phyloP scores from a whole-genome alignment of 148 eudicot species.

The Rhododendron henanense region DNA sequence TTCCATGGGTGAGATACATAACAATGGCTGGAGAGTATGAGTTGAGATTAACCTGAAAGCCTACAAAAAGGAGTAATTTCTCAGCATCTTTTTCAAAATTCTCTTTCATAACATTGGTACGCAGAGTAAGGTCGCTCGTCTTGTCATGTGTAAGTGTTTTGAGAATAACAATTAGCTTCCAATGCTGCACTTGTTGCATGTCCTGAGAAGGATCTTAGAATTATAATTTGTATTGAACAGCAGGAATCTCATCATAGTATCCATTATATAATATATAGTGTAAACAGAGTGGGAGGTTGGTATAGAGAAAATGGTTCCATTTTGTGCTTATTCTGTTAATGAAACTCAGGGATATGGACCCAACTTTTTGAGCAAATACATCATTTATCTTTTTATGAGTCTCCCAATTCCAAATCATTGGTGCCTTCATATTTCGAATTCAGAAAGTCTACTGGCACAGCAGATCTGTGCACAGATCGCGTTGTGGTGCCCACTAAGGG shows the following conservation, averaged over 20 bases:
- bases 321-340: background rate
- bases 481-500: too few species aligned
- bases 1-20: constrained; percentile 4
- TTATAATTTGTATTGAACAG: background rate
- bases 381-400: background rate
- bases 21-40: constrained; percentile 52
- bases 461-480: too few species aligned
- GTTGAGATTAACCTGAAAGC: constrained; percentile 41
- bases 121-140: background rate
- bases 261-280: background rate
- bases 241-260: background rate
- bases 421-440: background rate
- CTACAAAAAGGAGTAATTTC: background rate
- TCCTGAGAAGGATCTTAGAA: background rate
- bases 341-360: background rate
- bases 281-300: background rate
- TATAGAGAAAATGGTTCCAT: background rate
- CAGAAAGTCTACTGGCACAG: too few species aligned
- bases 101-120: background rate
- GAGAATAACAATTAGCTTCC: background rate
- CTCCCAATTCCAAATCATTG: background rate
- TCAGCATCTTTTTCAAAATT: background rate
- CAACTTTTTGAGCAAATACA: background rate
- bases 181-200: background rate
- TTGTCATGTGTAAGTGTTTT: background rate